These are phyloP conservation scores for Fusarium duplospermum DNA, from an alignment of 2,329 filamentous ascomycete species.

Conservation along the genomic window DNA sequence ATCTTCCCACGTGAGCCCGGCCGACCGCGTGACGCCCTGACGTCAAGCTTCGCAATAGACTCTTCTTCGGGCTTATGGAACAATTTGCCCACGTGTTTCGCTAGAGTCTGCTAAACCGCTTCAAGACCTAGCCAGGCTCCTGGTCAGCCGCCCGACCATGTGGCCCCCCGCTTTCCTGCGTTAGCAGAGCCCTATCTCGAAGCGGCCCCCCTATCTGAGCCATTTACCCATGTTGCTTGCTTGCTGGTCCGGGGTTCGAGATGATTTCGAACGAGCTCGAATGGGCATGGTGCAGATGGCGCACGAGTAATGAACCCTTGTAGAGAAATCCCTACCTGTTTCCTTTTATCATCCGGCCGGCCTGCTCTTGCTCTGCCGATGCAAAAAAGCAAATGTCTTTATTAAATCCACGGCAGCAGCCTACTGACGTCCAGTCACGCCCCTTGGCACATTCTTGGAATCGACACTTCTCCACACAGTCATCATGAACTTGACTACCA, in stretches of 20 bases:
- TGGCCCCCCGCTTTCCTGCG: background rate
- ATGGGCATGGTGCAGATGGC: conserved; percentile 13
- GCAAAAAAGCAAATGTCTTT: background rate
- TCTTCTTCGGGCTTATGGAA: background rate
- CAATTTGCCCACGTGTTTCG: background rate
- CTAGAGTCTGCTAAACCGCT: background rate
- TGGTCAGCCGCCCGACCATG: background rate
- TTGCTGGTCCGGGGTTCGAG: background rate
- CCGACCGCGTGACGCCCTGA: background rate
- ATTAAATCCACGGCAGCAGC: conserved; percentile 4
- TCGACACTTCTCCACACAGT: conserved; percentile 5
- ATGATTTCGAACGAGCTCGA: conserved; percentile 4
- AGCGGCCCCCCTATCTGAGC: conserved; percentile 48
- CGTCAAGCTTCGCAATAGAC: background rate
- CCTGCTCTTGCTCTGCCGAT: conserved; percentile 7
- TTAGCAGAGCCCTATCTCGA: background rate
- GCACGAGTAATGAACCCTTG: conserved; percentile 31
- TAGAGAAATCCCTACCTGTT: conserved; percentile 15
- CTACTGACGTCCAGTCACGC: conserved; percentile 16
- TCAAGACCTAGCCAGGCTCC: background rate
- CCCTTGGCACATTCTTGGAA: conserved; percentile 10
- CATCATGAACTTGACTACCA: conserved; percentile 19
- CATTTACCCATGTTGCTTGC: background rate
- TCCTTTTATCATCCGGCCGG: conserved; percentile 26
- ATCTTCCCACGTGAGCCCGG: background rate